These are phyloP conservation scores for Hamigera avellanea DNA, from an alignment of 495 filamentous ascomycete genomes.

Conservation along the genomic window DNA sequence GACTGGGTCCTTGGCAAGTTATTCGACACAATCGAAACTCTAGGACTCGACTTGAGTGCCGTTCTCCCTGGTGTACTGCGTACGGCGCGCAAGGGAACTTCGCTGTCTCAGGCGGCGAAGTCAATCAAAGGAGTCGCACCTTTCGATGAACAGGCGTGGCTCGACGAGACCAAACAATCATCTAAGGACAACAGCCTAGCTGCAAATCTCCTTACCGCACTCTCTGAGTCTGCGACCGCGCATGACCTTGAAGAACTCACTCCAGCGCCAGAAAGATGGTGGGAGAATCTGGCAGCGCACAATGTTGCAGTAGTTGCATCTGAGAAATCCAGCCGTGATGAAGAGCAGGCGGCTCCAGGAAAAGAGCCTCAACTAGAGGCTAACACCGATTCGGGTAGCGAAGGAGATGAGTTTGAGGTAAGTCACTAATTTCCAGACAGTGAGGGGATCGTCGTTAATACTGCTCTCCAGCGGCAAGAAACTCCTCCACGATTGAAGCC, in stretches of 20 bases:
- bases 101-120: constrained; percentile 24
- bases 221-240: constrained; percentile 5
- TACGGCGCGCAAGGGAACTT: constrained; percentile 18
- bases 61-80: constrained; percentile 53
- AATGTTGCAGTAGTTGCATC: background rate
- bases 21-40: constrained; percentile 64
- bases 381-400: constrained; percentile 4
- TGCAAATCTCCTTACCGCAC: constrained; percentile 15
- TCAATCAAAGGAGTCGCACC: constrained; percentile 33
- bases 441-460: constrained; percentile 1
- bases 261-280: constrained; percentile 25
- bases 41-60: constrained; percentile 52
- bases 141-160: constrained; percentile 35
- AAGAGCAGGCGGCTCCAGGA: background rate
- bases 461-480: constrained; percentile 22
- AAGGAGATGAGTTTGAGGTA: constrained; percentile 30
- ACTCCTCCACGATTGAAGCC: constrained; percentile 21
- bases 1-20: constrained; percentile 66
- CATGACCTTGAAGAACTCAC: constrained; percentile 4
- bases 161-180: constrained; percentile 11
- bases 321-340: background rate
- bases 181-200: constrained; percentile 11
- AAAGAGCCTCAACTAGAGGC: background rate
- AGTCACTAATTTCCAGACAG: background rate
- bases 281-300: constrained; percentile 16